A percentile compares a stretch with the other conserved stretches of the same genome.
Conservation (phyloP, 2,329 filamentous ascomycete species). For the Akanthomyces muscarius region DNA sequence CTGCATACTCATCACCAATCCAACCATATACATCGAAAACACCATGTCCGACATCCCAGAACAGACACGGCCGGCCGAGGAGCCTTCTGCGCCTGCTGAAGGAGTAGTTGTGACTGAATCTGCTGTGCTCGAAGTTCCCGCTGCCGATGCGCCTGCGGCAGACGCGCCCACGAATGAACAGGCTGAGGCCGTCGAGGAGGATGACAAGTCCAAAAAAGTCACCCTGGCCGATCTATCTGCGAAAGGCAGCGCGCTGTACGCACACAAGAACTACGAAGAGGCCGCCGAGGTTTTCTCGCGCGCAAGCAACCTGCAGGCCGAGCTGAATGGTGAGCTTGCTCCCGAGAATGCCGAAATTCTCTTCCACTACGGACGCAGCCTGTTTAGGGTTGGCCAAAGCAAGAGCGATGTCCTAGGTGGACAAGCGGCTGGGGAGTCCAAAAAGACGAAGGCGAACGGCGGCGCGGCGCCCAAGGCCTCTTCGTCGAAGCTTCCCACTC, state of each 20-base stretch:
- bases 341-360: slow-evolving; percentile 89
- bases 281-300: slow-evolving; percentile 85
- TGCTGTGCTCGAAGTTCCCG: slow-evolving; percentile 1
- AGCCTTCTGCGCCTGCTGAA: slow-evolving; percentile 18
- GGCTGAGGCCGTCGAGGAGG: slow-evolving; percentile 36
- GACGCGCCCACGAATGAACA: slow-evolving; percentile 32
- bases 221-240: slow-evolving; percentile 74
- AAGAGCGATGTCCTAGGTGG: slow-evolving; percentile 93
- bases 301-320: slow-evolving; percentile 84
- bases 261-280: slow-evolving; percentile 80
- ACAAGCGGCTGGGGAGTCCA: slow-evolving; percentile 57
- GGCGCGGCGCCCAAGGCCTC: slow-evolving; percentile 39
- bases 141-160: background rate
- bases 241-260: slow-evolving; percentile 79
- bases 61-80: slow-evolving; percentile 22
- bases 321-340: slow-evolving; percentile 87
- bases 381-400: slow-evolving; percentile 90
- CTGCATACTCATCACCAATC: background rate
- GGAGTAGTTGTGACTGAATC: background rate
- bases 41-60: slow-evolving; percentile 24
- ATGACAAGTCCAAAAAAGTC: slow-evolving; percentile 51
- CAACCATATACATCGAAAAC: background rate
- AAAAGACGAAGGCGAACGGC: slow-evolving; percentile 39
- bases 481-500: slow-evolving; percentile 37
- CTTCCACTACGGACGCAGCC: slow-evolving; percentile 87